These are phyloP conservation scores for Tetragonia tetragonoides DNA, from an alignment of 148 eudicot genomes.

Conservation along the genomic window DNA sequence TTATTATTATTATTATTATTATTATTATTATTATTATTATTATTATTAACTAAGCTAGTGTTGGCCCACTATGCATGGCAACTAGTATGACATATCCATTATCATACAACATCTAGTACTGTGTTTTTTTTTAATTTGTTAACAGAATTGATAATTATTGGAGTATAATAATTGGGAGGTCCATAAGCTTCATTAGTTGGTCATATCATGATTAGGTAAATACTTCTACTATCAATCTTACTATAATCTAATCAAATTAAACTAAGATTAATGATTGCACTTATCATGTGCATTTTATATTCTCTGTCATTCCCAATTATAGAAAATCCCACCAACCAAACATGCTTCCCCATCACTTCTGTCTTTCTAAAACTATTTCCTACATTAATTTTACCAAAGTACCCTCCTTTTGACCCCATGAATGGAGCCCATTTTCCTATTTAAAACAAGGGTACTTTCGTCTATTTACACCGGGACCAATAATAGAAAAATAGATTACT, in stretches of 20 bases:
- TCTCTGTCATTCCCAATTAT: slow-evolving; percentile 27
- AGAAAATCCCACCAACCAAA: slow-evolving; percentile 33
- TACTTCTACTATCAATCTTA: slow-evolving; percentile 20
- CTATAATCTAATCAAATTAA: slow-evolving; percentile 13
- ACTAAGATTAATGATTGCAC: slow-evolving; percentile 25
- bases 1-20: too few species aligned
- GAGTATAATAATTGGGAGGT: slow-evolving; percentile 12
- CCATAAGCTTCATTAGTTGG: slow-evolving; percentile 11
- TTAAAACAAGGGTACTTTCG: not conserved
- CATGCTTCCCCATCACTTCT: slow-evolving; percentile 34
- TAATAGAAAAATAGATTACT: not conserved
- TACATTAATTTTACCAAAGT: slow-evolving; percentile 6
- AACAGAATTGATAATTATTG: not conserved
- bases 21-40: too few species aligned
- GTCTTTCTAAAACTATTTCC: slow-evolving; percentile 10
- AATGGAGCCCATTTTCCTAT: not conserved
- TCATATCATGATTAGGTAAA: slow-evolving; percentile 27
- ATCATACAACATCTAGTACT: not conserved
- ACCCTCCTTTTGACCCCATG: slow-evolving; percentile 8
- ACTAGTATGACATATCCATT: slow-evolving; percentile 27
- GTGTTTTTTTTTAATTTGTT: not conserved
- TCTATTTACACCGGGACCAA: not conserved
- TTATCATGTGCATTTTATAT: slow-evolving; percentile 33
- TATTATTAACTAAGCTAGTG: slow-evolving; percentile 14
- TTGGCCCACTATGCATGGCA: slow-evolving; percentile 26